A percentile compares a stretch with the other conserved stretches of the same genome.
Evolutionary conservation across 257 asterid species (phyloP).

Genomic region (Solanum chiquidenum): DNA sequence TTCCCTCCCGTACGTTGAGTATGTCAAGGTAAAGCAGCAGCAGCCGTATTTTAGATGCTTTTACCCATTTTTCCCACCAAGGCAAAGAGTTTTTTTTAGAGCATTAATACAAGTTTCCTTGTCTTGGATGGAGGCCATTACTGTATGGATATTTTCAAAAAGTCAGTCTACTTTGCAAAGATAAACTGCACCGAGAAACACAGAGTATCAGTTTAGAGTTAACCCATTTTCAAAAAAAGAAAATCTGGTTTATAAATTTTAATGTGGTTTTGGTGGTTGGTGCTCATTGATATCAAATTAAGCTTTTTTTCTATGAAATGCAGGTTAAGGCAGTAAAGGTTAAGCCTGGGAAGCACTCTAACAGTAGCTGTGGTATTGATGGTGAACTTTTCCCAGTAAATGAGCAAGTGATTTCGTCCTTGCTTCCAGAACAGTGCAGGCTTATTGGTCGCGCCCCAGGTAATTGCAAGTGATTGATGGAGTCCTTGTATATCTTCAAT

Average conservation of each 20-base stretch:
- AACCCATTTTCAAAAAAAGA: background rate
- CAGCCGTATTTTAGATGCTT: background rate
- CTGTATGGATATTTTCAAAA: background rate
- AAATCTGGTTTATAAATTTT: background rate
- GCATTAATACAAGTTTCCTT: background rate
- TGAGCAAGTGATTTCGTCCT: conserved; percentile 70
- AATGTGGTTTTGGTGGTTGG: background rate
- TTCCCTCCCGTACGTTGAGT: conserved; percentile 83
- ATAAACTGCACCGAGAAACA: background rate
- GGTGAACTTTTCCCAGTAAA: conserved; percentile 90
- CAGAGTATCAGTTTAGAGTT: background rate
- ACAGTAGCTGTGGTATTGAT: conserved; percentile 87
- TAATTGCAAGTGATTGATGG: conserved; percentile 29
- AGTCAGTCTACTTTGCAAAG: background rate
- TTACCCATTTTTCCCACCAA: background rate
- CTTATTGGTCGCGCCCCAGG: conserved; percentile 67
- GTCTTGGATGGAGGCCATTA: background rate
- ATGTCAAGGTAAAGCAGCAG: conserved; percentile 60
- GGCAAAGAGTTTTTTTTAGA: background rate
- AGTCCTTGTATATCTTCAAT: background rate
- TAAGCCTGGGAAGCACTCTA: conserved; percentile 79
- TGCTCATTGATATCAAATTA: background rate
- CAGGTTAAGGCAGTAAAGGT: conserved; percentile 93
- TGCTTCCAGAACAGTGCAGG: conserved; percentile 92
- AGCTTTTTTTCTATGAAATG: conserved; percentile 12